Base-by-base conservation (phyloP, 768 basidiomycete genomes). In the Calocera cornea region DNA sequence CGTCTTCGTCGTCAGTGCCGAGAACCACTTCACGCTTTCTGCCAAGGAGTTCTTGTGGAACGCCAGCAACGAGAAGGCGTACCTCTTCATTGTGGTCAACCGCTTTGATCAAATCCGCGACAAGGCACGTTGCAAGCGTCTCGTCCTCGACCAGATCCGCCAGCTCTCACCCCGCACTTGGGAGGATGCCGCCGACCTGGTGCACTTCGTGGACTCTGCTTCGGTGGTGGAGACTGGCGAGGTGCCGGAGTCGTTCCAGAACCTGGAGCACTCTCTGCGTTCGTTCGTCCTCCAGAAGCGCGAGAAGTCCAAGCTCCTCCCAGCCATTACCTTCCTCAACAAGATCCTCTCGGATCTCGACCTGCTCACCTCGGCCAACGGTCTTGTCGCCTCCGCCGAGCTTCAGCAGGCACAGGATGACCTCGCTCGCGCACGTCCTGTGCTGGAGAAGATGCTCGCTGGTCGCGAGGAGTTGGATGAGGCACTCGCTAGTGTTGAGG, bases 81-180 rank as follows among this genome's bases (percentile, higher is more conserved):
- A 95, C 75, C 80, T 99, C 64, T 99, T 99, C 81, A 89, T 98
- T 75, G 97, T 98, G 66, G 95, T 97, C 76, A 99, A 99, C 83
- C 93, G 95, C 76, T 99, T 87, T 75, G 93, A 92, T 73, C 89
- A 92, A 75, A 95, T 98, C 78, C 85, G 87, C 75, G 90, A 97
- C 81, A 97, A 97, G 80, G 90, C 89, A 64, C 88, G 92, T 76
- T 98, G 97, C 78, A 84, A 86, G 73, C 83, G 90, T 44, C 77
- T 87, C 34, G 89, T 99, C 50, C 83, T 97, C 31, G 94, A 98
- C 68, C 95, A 98, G 77, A 92, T 99, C 82, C 89, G 86, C 75
- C 84, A 89, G 71, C 83, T 98, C 71, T 92, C 89, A 73, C 95
- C 97, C n/a, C 79, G 84, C 65, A 98, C 97, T 0, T 92, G 87